These are phyloP conservation scores for Podila epigama DNA, from an alignment of 192 early-diverging fungal species.

Conservation along the genomic window DNA sequence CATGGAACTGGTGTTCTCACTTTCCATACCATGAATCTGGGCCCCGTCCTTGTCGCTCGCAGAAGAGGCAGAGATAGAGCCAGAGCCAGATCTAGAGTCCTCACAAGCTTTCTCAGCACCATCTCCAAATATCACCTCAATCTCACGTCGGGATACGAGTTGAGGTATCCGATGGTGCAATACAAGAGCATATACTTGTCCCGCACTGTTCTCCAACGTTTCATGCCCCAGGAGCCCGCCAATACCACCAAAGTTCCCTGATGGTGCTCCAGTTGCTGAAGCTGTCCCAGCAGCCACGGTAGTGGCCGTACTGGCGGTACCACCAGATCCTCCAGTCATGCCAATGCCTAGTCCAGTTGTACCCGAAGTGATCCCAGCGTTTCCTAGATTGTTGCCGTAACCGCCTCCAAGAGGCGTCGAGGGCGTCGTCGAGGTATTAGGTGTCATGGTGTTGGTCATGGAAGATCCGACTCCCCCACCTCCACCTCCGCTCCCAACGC, in stretches of 20 bases:
- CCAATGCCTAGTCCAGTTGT: conserved; percentile 7
- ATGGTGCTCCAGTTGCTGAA: not conserved
- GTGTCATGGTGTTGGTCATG: conserved; percentile 4
- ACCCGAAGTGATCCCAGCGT: not conserved
- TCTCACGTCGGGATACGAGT: conserved; percentile 42
- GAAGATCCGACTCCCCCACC: not conserved
- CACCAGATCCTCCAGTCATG: not conserved
- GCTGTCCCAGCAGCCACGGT: too few species aligned
- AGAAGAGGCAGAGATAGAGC: too few species aligned
- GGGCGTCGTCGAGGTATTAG: conserved; percentile 8
- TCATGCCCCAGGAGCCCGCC: conserved; percentile 20
- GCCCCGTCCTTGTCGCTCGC: too few species aligned
- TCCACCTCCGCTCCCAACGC: too few species aligned
- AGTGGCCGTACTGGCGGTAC: too few species aligned
- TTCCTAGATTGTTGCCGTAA: not conserved
- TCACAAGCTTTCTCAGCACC: not conserved
- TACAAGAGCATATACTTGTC: conserved; percentile 54
- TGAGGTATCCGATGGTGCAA: conserved; percentile 59
- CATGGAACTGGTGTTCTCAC: too few species aligned
- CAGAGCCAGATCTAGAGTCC: too few species aligned
- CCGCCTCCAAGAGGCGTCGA: conserved; percentile 3
- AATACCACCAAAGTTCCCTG: conserved; percentile 22
- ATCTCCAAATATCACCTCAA: not conserved
- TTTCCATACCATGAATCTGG: too few species aligned
- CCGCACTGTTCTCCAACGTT: conserved; percentile 29